Evolutionary conservation across 306 rosid species (phyloP), one percentile per base, ranked within the genome.

Genomic region (Cicer judaicum): DNA sequence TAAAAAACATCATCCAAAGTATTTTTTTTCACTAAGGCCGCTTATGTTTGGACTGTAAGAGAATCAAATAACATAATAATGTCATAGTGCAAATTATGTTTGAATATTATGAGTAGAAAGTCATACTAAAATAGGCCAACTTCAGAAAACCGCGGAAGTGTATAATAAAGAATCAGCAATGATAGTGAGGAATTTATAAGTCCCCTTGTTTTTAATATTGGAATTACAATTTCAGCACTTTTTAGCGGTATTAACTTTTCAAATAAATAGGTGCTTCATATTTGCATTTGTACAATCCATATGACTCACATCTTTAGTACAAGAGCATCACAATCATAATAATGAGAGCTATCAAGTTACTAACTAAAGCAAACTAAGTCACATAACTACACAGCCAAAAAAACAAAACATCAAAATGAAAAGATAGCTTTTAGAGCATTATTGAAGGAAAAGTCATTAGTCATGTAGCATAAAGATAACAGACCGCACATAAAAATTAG

Each of bases 121-220:
- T 42, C 11, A 11, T 42, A 1, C 70, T 11, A 53, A 66, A 57
- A 29, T 50, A 50, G 63, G 76, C 59, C 49, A 48, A 71, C 8
- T 71, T 72, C 21, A 57, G 64, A 41, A 21, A 64, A 44, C 44
- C 60, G 57, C 38, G 2, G 79, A 59, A 38, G 16, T 57, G 59
- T 48, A 64, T 64, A 65, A 75, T 42, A 83, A 56, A 50, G 57
- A 54, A 52, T 40, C 59, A 12, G 72, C 38, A 64, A 56, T 14
- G 64, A 46, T 61, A 78, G 76, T 71, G 55, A 42, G 68, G 73
- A 50, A 11, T 44, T 38, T 52, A 69, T 18, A 29, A 53, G 49
- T 38, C 74, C 47, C 65, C 11, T 10, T 46, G 64, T 43, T 68
- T 74, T 62, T 13, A 61, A 78, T 9, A 39, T 78, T 55, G 24